Evolutionary conservation across 192 early-diverging fungal genomes (phyloP), one percentile per base, ranked within the genome.

Genomic region (Gonapodya prolifera): DNA sequence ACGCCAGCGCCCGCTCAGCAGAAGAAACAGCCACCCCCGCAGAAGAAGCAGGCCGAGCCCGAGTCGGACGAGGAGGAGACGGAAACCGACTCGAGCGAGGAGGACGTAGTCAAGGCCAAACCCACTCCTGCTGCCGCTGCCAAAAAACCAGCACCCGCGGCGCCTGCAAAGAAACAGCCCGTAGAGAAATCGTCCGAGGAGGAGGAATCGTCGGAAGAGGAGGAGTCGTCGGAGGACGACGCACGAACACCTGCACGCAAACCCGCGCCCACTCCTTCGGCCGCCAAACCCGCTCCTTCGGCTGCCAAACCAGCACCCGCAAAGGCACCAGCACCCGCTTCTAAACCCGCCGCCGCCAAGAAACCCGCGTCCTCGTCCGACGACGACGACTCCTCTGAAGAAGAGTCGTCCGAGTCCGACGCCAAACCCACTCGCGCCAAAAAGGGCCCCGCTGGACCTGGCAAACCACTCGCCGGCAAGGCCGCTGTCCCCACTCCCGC

Each of bases 241-340:
- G 8, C 45, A 8, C 8, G 8, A 16, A 61, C 8, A 61, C 8
- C 45, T 23, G 23, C 45, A 61, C 45, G 8, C 8, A 8, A 61
- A 61, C 8, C 45, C 45, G 23, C 8, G 45, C 8, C 8, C 8
- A 8, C 45, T 61, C 8, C 45, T 61, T 8, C 23, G 8, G 45
- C 45, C 23, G 45, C 45, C 8, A 61, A 61, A 61, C 45, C 45
- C 23, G 45, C 45, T 61, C 8, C 45, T 61, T 16, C 45, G 8
- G 71, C 71, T 16, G 71, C 71, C 16, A 73, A 73, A 29, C 71
- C 71, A 8, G 31, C 31, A 18, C 71, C 71, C 71, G 71, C 71
- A 2, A 32, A 18, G 8, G 18, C 71, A 18, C 8, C 71, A 2
- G 71, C 71, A 2, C 8, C 71, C 23, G 8, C 45, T 16, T 8